These are phyloP conservation scores for Daldinia bambusicola DNA, from an alignment of 495 filamentous ascomycete species.

Conservation along the genomic window DNA sequence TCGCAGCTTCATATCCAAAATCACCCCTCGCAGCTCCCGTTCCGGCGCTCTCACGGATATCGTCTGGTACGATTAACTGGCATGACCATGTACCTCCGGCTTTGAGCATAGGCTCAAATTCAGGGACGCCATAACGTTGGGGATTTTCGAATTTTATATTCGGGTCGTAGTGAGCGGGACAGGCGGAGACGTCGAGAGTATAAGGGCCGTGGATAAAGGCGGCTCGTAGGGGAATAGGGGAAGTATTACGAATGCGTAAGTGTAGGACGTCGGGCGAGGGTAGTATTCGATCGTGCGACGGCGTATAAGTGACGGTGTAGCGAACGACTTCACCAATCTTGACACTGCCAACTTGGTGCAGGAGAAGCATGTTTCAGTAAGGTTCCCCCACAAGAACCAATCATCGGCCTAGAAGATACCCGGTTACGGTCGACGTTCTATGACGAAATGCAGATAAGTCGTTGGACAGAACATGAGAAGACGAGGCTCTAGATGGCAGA, in stretches of 20 bases:
- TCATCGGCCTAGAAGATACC: conserved; percentile 21
- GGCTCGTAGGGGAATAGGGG: conserved; percentile 86
- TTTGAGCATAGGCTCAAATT: conserved; percentile 96
- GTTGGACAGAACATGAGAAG: neutral
- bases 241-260: conserved; percentile 91
- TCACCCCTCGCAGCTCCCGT: conserved; percentile 48
- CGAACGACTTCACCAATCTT: conserved; percentile 91
- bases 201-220: conserved; percentile 97
- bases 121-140: conserved; percentile 72
- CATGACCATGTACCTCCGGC: conserved; percentile 88
- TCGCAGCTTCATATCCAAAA: conserved; percentile 47
- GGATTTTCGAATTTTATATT: conserved; percentile 74
- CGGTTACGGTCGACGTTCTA: conserved; percentile 6
- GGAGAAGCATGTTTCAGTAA: conserved; percentile 75
- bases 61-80: conserved; percentile 77
- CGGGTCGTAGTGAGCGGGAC: conserved; percentile 81
- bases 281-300: conserved; percentile 85
- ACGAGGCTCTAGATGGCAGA: neutral
- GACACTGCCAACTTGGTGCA: conserved; percentile 87
- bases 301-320: conserved; percentile 94
- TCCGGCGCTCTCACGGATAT: conserved; percentile 67
- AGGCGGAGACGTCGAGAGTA: conserved; percentile 84
- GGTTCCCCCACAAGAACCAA: conserved; percentile 8
- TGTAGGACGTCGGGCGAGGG: conserved; percentile 81
- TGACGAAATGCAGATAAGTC: neutral